phyloP scores from a whole-genome alignment of 352 stramenopile species.

The Globisporangium acanthophoron region DNA sequence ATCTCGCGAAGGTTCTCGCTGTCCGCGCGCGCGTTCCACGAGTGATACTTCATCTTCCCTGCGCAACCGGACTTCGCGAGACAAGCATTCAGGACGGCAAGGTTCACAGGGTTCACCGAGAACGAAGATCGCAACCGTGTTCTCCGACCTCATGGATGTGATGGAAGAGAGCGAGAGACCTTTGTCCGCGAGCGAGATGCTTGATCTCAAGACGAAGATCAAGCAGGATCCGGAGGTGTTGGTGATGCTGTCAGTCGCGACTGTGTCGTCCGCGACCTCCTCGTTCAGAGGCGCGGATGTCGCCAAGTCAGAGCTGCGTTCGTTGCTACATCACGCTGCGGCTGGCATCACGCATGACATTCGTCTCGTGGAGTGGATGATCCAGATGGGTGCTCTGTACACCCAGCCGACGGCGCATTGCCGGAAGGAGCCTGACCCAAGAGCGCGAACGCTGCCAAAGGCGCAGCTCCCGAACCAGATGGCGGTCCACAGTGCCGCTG shows the following conservation, averaged over 20 bases:
- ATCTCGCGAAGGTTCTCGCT: conserved; percentile 16
- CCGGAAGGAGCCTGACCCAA: conserved; percentile 3
- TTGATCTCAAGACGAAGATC: conserved; percentile 9
- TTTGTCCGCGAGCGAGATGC: not conserved
- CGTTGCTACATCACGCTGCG: conserved; percentile 20
- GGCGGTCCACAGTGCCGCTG: conserved; percentile 18
- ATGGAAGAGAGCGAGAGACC: conserved; percentile 7
- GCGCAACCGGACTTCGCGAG: conserved; percentile 14
- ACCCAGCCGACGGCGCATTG: conserved; percentile 15
- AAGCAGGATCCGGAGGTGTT: not conserved
- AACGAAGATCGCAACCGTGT: conserved; percentile 5
- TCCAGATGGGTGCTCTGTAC: conserved; percentile 24
- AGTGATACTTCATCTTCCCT: conserved; percentile 18
- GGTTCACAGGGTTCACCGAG: conserved; percentile 3
- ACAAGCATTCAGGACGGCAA: conserved; percentile 11
- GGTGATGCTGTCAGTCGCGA: not conserved
- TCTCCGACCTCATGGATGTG: conserved; percentile 16
- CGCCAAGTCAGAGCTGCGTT: conserved; percentile 2
- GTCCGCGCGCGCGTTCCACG: not conserved
- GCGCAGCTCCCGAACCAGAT: conserved; percentile 12
- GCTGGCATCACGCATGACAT: conserved; percentile 22
- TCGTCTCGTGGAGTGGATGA: conserved; percentile 30
- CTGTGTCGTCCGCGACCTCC: not conserved
- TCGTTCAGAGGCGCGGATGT: not conserved
- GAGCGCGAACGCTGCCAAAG: not conserved